Evolutionary conservation across 2,329 filamentous ascomycete species (phyloP), one percentile per base, ranked within the genome.

Genomic region (Fusarium succisae): DNA sequence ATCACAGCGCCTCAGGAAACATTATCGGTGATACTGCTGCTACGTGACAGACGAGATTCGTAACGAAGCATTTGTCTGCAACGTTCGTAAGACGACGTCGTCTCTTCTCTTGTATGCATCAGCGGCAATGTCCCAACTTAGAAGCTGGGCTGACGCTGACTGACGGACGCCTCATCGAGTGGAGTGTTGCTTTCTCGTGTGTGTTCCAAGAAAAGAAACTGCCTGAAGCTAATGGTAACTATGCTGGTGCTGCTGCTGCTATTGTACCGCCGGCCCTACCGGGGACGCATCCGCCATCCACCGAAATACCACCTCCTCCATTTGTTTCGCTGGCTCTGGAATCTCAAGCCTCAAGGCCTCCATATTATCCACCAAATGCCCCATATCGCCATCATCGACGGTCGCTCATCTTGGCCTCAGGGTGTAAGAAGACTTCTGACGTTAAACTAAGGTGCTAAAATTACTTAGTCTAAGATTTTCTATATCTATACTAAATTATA

Each of bases 141-240:
- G 48, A 44, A 51, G 30, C 67, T 66, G 47, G 61, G 58, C 72
- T 74, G 72, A 65, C 63, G 71, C 59, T 74, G 58, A 62, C 63
- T n/a, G 26, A 51, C 56, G 43, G 26, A 55, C 56, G 56, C 57
- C 50, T 48, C 54, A 56, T 37, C 51, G 37, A 50, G 70, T 73
- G 70, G 69, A 61, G 70, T 51, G 35, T 73, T 70, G 59, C 60
- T 37, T 61, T 66, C 66, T 43, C 38, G 39, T 44, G 32, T 32
- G 24, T 72, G 68, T 74, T 69, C 72, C 68, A 74, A 62, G 64
- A 74, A 69, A 72, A 72, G 72, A 75, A 75, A 66, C 37, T 26
- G 35, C 35, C 51, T 54, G 35, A 18, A 55, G 51, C 35, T 55
- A 54, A 26, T 1, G 8, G 6, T 32, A 18, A 20, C 32, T 54